A percentile compares a stretch with the other conserved stretches of the same genome.
Conservation (phyloP, 768 basidiomycete species). For the Daedaleopsis sinensis region DNA sequence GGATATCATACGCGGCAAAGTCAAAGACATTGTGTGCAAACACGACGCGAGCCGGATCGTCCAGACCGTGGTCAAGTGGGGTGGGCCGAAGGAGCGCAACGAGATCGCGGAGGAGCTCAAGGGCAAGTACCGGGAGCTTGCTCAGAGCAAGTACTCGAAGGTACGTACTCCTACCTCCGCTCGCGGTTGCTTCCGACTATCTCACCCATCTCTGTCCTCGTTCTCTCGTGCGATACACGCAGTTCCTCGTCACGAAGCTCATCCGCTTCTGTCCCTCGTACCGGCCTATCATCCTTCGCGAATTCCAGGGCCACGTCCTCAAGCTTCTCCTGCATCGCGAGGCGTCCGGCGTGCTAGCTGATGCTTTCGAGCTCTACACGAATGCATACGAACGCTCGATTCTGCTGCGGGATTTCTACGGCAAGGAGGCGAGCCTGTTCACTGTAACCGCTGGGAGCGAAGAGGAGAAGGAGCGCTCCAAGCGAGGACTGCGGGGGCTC, state of each 20-base stretch:
- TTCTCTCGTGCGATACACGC: conserved; percentile 15
- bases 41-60: conserved; percentile 91
- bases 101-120: conserved; percentile 84
- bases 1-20: conserved; percentile 74
- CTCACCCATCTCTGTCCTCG: not conserved
- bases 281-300: conserved; percentile 72
- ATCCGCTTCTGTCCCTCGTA: conserved; percentile 75
- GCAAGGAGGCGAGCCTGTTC: conserved; percentile 84
- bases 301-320: conserved; percentile 78
- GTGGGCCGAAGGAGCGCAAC: conserved; percentile 70
- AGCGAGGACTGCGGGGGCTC: conserved; percentile 68
- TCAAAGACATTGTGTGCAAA: conserved; percentile 86
- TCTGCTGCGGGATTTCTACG: conserved; percentile 87
- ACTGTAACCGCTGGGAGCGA: conserved; percentile 56
- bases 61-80: conserved; percentile 82
- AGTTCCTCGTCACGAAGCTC: conserved; percentile 85
- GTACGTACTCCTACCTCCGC: conserved; percentile 39
- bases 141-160: conserved; percentile 91
- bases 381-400: conserved; percentile 84
- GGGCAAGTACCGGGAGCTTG: conserved; percentile 75
- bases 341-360: conserved; percentile 81
- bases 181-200: not conserved
- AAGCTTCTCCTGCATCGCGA: conserved; percentile 84
- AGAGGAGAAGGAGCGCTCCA: conserved; percentile 64
- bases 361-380: conserved; percentile 86